phyloP scores from a whole-genome alignment of 345 rosid genomes.

The Citrus maxima region DNA sequence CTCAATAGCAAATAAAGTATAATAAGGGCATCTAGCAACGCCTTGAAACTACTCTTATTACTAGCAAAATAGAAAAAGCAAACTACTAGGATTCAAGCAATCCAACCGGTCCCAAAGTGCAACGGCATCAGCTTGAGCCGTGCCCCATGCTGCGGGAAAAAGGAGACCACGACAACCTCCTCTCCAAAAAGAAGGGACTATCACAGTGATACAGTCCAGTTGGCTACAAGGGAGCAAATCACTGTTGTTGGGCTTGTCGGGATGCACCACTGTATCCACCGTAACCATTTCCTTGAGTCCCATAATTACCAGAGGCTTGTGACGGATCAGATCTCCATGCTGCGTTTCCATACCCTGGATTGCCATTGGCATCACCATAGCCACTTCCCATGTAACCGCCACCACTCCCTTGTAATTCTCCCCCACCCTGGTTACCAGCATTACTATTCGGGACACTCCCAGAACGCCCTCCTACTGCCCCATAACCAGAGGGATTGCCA shows the following conservation, averaged over 20 bases:
- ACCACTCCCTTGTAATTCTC: constrained; percentile 52
- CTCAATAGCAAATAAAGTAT: constrained; percentile 50
- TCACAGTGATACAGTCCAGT: constrained; percentile 28
- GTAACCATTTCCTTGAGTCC: constrained; percentile 56
- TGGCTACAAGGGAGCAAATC: constrained; percentile 24
- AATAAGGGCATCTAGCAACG: constrained; percentile 47
- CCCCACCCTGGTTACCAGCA: constrained; percentile 44
- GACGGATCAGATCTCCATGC: constrained; percentile 69
- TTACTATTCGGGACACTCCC: constrained; percentile 56
- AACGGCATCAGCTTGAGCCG: constrained; percentile 36
- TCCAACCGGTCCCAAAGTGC: constrained; percentile 61
- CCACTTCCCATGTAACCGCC: constrained; percentile 62
- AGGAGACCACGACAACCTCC: constrained; percentile 22
- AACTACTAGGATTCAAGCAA: constrained; percentile 64
- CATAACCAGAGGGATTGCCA: constrained; percentile 64
- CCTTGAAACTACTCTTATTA: constrained; percentile 70
- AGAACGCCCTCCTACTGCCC: constrained; percentile 72
- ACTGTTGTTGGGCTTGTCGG: constrained; percentile 79
- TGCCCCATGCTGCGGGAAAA: constrained; percentile 26
- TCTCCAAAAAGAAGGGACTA: constrained; percentile 16
- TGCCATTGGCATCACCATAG: constrained; percentile 61
- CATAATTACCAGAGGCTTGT: constrained; percentile 72
- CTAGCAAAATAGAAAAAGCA: constrained; percentile 59
- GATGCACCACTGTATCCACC: constrained; percentile 72
- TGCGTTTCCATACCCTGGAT: constrained; percentile 59